phyloP scores from a whole-genome alignment of 1,284 basidiomycete species.

The Gomphus sp. region DNA sequence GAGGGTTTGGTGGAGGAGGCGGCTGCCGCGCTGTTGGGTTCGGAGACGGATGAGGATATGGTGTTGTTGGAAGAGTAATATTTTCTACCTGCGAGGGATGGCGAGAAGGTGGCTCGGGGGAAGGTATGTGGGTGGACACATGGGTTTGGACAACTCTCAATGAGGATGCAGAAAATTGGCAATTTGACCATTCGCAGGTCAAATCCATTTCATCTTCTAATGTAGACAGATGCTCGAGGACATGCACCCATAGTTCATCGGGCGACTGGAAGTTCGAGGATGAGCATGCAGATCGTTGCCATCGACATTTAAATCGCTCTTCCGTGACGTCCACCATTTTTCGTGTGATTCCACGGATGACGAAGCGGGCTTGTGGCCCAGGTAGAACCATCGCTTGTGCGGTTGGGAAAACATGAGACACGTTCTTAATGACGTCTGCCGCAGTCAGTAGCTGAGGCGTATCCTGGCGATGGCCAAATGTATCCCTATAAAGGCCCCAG shows the following conservation, averaged over 20 bases:
- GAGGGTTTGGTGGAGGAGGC: slow-evolving; percentile 52
- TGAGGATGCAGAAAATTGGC: slow-evolving; percentile 36
- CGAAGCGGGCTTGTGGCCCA: slow-evolving; percentile 59
- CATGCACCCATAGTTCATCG: slow-evolving; percentile 58
- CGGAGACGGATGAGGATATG: slow-evolving; percentile 43
- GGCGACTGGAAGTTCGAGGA: slow-evolving; percentile 37
- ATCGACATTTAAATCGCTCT: slow-evolving; percentile 59
- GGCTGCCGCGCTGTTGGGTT: slow-evolving; percentile 53
- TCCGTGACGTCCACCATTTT: slow-evolving; percentile 44
- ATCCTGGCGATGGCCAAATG: slow-evolving; percentile 47
- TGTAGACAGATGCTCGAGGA: slow-evolving; percentile 30
- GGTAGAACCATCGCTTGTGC: slow-evolving; percentile 78
- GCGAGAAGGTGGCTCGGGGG: slow-evolving; percentile 38
- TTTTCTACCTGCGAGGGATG: slow-evolving; percentile 60
- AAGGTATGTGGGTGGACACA: slow-evolving; percentile 64
- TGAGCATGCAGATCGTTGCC: slow-evolving; percentile 52
- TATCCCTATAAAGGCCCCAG: slow-evolving; percentile 80
- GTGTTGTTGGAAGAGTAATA: slow-evolving; percentile 48
- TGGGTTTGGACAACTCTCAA: slow-evolving; percentile 50
- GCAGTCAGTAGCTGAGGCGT: slow-evolving; percentile 58
- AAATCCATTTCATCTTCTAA: slow-evolving; percentile 31
- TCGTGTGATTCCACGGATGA: slow-evolving; percentile 72
- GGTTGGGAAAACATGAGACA: slow-evolving; percentile 66
- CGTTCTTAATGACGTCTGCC: slow-evolving; percentile 83
- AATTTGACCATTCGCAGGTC: slow-evolving; percentile 60